Evolutionary conservation across 352 stramenopile species (phyloP).

Genomic region (Pythium inflatum): DNA sequence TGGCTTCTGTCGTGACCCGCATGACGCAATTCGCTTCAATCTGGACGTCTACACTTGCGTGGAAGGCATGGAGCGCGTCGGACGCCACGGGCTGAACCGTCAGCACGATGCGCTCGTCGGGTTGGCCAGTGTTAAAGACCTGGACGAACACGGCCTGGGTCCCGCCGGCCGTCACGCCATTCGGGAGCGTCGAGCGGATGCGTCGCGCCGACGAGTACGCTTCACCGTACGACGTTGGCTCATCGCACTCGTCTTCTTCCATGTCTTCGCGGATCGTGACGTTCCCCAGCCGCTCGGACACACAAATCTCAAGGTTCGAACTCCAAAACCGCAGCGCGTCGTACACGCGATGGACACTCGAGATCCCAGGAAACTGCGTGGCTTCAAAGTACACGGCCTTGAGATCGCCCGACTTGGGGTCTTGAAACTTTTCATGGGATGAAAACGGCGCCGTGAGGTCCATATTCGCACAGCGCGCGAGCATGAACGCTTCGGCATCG

Average conservation of each 20-base stretch:
- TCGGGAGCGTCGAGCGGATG: not conserved
- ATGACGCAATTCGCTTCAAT: not conserved
- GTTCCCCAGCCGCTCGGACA: not conserved
- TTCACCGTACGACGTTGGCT: not conserved
- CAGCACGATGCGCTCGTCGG: not conserved
- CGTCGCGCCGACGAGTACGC: slow-evolving; percentile 3
- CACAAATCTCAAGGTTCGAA: slow-evolving; percentile 7
- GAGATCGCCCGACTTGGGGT: not conserved
- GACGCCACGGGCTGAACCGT: not conserved
- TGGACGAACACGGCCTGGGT: slow-evolving; percentile 3
- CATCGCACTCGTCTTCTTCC: not conserved
- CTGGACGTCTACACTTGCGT: not conserved
- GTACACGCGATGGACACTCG: slow-evolving; percentile 1
- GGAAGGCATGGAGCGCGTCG: not conserved
- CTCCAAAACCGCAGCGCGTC: not conserved
- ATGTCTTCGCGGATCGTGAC: slow-evolving; percentile 14
- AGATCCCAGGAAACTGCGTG: slow-evolving; percentile 4
- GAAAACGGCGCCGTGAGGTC: not conserved
- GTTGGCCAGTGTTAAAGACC: not conserved
- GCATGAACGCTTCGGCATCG: not conserved
- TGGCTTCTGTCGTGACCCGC: too few relatives aligned
- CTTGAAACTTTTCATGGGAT: slow-evolving; percentile 1
- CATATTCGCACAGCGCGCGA: not conserved
- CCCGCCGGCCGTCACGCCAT: not conserved
- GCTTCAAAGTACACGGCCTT: not conserved